These are phyloP conservation scores for Combretum micranthum DNA, from an alignment of 345 rosid genomes.

Conservation along the genomic window DNA sequence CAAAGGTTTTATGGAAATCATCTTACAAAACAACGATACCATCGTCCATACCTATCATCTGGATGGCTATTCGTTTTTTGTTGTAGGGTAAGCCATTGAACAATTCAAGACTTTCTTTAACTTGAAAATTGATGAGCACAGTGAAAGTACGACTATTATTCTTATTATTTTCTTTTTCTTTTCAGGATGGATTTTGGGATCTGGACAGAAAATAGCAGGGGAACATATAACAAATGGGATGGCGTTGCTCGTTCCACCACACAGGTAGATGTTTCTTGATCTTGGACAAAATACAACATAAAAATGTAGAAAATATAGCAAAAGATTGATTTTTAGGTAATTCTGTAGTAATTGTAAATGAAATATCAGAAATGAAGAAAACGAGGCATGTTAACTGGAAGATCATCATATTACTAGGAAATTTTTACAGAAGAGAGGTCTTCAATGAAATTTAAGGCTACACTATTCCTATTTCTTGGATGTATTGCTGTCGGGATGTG, in stretches of 20 bases:
- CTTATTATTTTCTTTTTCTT: constrained; percentile 6
- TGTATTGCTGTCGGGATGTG: no score
- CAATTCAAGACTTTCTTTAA: no score
- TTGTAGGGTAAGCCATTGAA: constrained; percentile 67
- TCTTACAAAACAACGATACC: constrained; percentile 83
- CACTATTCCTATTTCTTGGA: no score
- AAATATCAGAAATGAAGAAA: no score
- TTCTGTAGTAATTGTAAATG: no score
- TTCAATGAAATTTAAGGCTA: no score
- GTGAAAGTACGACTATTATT: not conserved
- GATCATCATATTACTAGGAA: no score
- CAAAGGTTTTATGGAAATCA: constrained; percentile 86
- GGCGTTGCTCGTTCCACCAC: constrained; percentile 78
- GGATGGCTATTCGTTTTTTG: constrained; percentile 94
- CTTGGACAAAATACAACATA: not conserved
- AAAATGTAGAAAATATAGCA: no score
- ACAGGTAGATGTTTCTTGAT: constrained; percentile 42
- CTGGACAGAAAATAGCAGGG: constrained; percentile 91
- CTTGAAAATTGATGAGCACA: no score
- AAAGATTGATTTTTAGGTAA: no score
- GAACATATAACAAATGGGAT: constrained; percentile 85
- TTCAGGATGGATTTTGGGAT: constrained; percentile 88
- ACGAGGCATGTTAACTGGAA: no score
- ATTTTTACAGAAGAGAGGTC: no score
- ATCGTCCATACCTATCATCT: constrained; percentile 72